Conservation (phyloP, 352 stramenopile genomes). For the Globisporangium cylindrosporum region DNA sequence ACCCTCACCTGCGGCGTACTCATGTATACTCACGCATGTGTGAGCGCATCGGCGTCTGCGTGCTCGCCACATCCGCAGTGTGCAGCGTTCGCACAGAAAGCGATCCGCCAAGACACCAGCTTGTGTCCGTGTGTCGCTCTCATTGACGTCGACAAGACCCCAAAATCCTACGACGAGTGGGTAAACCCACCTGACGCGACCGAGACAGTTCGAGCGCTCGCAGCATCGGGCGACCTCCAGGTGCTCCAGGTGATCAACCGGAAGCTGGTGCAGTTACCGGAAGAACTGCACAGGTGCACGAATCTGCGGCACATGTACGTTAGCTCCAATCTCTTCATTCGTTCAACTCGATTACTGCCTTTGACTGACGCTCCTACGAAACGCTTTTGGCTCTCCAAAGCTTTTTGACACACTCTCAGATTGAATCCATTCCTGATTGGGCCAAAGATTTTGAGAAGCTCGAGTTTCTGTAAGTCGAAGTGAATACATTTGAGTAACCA, state of each 20-base stretch:
- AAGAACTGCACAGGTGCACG: slow-evolving; percentile 24
- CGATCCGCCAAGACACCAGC: background rate
- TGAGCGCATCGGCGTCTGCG: slow-evolving; percentile 3
- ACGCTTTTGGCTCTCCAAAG: slow-evolving; percentile 8
- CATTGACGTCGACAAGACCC: slow-evolving; percentile 28
- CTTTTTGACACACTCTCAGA: slow-evolving; percentile 24
- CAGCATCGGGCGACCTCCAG: slow-evolving; percentile 26
- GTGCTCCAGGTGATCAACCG: slow-evolving; percentile 36
- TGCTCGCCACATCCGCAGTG: slow-evolving; percentile 24
- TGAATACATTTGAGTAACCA: too few species aligned
- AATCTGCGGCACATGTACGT: slow-evolving; percentile 39
- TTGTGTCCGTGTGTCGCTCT: slow-evolving; percentile 32
- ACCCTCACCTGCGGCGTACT: slow-evolving; percentile 13
- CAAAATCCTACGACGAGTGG: slow-evolving; percentile 36
- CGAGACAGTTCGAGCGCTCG: slow-evolving; percentile 18
- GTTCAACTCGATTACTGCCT: background rate
- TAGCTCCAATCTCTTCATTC: background rate
- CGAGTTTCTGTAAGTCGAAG: slow-evolving; percentile 33
- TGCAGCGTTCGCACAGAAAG: slow-evolving; percentile 24
- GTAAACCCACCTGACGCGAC: slow-evolving; percentile 25
- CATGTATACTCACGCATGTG: slow-evolving; percentile 10
- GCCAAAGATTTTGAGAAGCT: slow-evolving; percentile 29
- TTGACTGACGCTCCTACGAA: background rate
- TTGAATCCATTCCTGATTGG: slow-evolving; percentile 27
- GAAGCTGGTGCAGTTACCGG: slow-evolving; percentile 18